A percentile compares a stretch with the other conserved stretches of the same genome.
Evolutionary conservation across 1,284 basidiomycete species (phyloP).

Genomic region (Trichosporon sp.): DNA sequence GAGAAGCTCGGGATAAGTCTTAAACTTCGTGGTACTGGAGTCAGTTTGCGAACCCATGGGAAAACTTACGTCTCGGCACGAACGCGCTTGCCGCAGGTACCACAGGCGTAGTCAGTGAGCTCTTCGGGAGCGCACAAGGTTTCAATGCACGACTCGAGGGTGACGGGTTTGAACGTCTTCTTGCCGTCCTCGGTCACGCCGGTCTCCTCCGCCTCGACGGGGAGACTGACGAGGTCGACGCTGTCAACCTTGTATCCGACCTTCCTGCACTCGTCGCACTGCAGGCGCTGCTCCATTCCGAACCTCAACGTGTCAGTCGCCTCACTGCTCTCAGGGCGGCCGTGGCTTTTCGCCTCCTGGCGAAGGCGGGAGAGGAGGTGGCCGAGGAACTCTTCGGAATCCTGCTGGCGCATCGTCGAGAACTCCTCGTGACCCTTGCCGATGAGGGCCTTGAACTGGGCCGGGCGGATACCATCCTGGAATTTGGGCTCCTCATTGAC

Average conservation of each 20-base stretch:
- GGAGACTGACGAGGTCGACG: constrained; percentile 75
- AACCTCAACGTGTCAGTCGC: constrained; percentile 79
- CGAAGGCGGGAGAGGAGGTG: constrained; percentile 75
- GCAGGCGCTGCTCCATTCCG: constrained; percentile 78
- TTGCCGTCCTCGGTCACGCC: constrained; percentile 66
- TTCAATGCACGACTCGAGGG: constrained; percentile 70
- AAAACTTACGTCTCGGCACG: constrained; percentile 65
- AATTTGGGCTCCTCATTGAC: constrained; percentile 60
- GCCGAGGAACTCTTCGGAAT: constrained; percentile 92
- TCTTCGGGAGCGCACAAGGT: constrained; percentile 68
- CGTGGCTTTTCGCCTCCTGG: constrained; percentile 65
- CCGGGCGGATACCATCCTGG: constrained; percentile 83
- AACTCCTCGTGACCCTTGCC: constrained; percentile 95
- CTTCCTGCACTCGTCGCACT: constrained; percentile 78
- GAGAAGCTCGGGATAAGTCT: constrained; percentile 85
- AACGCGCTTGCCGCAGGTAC: constrained; percentile 66
- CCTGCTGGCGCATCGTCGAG: constrained; percentile 94
- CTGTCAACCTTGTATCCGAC: constrained; percentile 85
- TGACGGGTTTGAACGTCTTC: constrained; percentile 68
- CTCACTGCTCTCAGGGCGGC: constrained; percentile 55
- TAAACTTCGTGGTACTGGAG: constrained; percentile 70
- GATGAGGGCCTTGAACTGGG: constrained; percentile 83
- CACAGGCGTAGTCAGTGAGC: constrained; percentile 69
- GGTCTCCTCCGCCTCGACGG: constrained; percentile 68
- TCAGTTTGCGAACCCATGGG: neutral